Evolutionary conservation across 1,284 basidiomycete genomes (phyloP).

Genomic region (Papiliotrema flavescens): DNA sequence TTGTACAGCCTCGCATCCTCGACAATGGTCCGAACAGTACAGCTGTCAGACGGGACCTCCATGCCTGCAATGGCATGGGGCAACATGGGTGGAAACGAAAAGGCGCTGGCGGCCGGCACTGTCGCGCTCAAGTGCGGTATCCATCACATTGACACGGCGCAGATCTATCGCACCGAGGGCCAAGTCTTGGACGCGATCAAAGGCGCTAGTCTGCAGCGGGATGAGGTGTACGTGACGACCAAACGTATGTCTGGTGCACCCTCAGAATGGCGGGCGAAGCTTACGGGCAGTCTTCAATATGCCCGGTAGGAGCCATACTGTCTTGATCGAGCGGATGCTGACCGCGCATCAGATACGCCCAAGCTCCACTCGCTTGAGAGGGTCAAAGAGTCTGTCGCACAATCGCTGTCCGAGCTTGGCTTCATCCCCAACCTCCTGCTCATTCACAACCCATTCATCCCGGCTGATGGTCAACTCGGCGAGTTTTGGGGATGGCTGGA

Average conservation of each 20-base stretch:
- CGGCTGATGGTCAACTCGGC: constrained; percentile 17
- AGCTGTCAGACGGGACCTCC: constrained; percentile 31
- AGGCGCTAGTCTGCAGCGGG: constrained; percentile 47
- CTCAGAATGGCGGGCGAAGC: neutral
- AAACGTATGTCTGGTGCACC: constrained; percentile 7
- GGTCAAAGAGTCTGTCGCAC: constrained; percentile 13
- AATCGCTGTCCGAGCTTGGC: constrained; percentile 12
- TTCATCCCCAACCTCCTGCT: constrained; percentile 25
- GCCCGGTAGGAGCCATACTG: neutral
- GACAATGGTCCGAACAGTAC: constrained; percentile 30
- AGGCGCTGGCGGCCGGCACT: neutral
- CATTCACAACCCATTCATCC: constrained; percentile 31
- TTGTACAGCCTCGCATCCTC: no score
- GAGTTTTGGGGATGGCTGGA: constrained; percentile 28
- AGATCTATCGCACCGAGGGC: constrained; percentile 35
- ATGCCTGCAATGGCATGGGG: constrained; percentile 23
- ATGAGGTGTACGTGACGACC: constrained; percentile 30
- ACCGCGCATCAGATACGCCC: neutral
- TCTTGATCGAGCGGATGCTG: neutral
- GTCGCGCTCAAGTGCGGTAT: neutral
- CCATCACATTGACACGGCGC: constrained; percentile 8
- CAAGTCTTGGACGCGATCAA: constrained; percentile 49
- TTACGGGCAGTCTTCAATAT: neutral
- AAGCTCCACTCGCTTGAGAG: constrained; percentile 1
- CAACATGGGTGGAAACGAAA: constrained; percentile 3